Base-by-base conservation (phyloP, 2,329 filamentous ascomycete species). In the Camptophora hylomeconis region DNA sequence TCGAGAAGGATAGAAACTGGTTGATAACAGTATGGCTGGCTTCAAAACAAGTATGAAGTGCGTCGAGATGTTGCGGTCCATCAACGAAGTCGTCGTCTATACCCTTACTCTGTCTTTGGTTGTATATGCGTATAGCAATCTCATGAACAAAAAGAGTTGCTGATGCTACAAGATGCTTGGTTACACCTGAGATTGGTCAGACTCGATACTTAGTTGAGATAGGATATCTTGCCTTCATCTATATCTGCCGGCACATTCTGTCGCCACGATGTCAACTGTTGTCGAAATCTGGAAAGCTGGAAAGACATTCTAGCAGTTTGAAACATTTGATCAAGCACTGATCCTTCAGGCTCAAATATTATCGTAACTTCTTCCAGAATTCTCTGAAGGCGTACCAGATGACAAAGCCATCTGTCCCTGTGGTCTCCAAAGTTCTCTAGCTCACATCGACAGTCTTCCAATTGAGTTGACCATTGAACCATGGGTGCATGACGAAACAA, bases 121-220 rank as follows among this genome's bases (percentile, higher is more conserved):
- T n/a, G n/a, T n/a, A n/a, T n/a, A n/a, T n/a, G n/a, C n/a, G 74
- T 33, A 84, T 66, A 2, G 69, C 72, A 30, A 80, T 69, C 51
- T 86, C 80, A 47, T 86, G 75, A 57, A 84, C 73, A 47, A 79
- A 82, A 3, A 84, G 57, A 36, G 63, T 75, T 14, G 80, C 48
- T 2, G 75, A 65, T 39, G 75, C 60, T 40, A 80, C 74, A 36
- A 69, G 67, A 40, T 83, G 64, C 8, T 58, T 56, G 20, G 82
- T 57, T 0, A 32, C 37, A 17, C 23, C 32, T 39, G 19, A 5
- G 16, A 13, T 7, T 20, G 12, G 14, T 17, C 14, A 11, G 19
- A 17, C 13, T 13, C 10, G 25, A 28, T 25, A 28, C 32, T 20
- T 18, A 26, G 16, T 18, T 15, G 6, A 11, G 10, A 8, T 10